Evolutionary conservation across 148 eudicot genomes (phyloP).

Genomic region (Heliosperma pusillum): DNA sequence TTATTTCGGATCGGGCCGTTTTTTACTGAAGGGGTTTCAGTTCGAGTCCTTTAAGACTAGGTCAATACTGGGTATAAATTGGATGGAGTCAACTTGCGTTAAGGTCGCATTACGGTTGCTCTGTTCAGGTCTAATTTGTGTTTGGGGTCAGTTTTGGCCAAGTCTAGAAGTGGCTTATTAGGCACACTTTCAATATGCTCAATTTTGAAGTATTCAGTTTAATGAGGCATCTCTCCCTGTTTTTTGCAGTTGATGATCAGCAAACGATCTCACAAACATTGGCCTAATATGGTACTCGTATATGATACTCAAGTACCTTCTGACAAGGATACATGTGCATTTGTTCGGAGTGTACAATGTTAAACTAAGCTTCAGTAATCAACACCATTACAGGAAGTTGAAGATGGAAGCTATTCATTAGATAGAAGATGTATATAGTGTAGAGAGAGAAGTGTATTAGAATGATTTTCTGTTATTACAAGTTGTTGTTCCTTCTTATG

Average conservation of each 20-base stretch:
- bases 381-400: too few species aligned
- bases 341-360: constrained; percentile 37
- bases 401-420: too few species aligned
- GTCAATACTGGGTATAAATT: background rate
- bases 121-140: background rate
- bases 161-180: background rate
- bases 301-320: constrained; percentile 20
- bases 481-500: too few species aligned
- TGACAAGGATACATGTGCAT: constrained; percentile 29
- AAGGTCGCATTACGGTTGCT: background rate
- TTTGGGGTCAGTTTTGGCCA: background rate
- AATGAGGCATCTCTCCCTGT: background rate
- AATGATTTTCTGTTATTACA: too few species aligned
- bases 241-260: constrained; percentile 21
- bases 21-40: background rate
- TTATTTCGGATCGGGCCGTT: background rate
- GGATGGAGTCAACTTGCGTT: background rate
- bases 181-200: background rate
- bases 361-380: too few species aligned
- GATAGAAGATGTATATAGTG: too few species aligned
- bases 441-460: too few species aligned
- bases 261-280: constrained; percentile 29
- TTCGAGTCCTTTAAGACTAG: background rate
- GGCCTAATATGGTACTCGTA: constrained; percentile 29
- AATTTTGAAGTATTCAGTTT: background rate